A percentile compares a stretch with the other conserved stretches of the same genome.
These are phyloP conservation scores for Phellopilus nigrolimitatus DNA, from an alignment of 1,284 basidiomycete species.

Conservation along the genomic window DNA sequence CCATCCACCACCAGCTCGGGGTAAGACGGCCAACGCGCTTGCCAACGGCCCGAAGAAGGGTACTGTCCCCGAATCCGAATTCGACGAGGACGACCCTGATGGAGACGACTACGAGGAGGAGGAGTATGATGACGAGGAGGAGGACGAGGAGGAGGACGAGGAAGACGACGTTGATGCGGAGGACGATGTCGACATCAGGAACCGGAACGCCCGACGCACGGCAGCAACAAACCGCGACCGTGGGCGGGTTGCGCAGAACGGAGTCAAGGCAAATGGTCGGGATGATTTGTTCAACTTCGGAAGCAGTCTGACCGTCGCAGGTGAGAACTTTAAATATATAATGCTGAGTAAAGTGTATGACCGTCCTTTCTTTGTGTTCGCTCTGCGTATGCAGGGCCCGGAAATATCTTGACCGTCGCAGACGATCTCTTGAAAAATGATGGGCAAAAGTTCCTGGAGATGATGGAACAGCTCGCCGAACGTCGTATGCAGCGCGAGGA, in stretches of 20 bases:
- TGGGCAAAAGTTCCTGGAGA: slow-evolving; percentile 97
- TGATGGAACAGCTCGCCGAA: slow-evolving; percentile 99
- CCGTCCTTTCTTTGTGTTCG: slow-evolving; percentile 13
- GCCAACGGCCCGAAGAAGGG: slow-evolving; percentile 45
- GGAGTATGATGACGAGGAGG: slow-evolving; percentile 60
- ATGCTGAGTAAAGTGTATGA: slow-evolving; percentile 17
- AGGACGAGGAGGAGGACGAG: slow-evolving; percentile 61
- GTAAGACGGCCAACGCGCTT: slow-evolving; percentile 31
- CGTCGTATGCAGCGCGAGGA: slow-evolving; percentile 91
- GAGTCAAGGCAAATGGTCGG: slow-evolving; percentile 39
- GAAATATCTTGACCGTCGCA: slow-evolving; percentile 96
- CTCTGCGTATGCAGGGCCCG: slow-evolving; percentile 45
- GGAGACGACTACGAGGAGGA: slow-evolving; percentile 55
- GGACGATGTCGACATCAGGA: slow-evolving; percentile 48
- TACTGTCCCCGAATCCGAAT: slow-evolving; percentile 53
- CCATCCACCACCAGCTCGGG: slow-evolving; percentile 26
- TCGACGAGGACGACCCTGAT: slow-evolving; percentile 58
- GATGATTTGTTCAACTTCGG: slow-evolving; percentile 78
- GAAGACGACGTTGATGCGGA: slow-evolving; percentile 61
- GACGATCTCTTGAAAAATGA: slow-evolving; percentile 98
- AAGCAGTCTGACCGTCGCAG: slow-evolving; percentile 77
- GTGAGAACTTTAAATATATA: slow-evolving; percentile 39
- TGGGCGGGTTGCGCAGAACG: slow-evolving; percentile 31
- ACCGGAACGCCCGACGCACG: slow-evolving; percentile 31
- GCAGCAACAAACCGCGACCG: slow-evolving; percentile 30